Percentiles rank a stretch among this genome's conserved stretches.
phyloP scores from a whole-genome alignment of 2,329 filamentous ascomycete genomes.

The Paraconiothyrium brasiliense region DNA sequence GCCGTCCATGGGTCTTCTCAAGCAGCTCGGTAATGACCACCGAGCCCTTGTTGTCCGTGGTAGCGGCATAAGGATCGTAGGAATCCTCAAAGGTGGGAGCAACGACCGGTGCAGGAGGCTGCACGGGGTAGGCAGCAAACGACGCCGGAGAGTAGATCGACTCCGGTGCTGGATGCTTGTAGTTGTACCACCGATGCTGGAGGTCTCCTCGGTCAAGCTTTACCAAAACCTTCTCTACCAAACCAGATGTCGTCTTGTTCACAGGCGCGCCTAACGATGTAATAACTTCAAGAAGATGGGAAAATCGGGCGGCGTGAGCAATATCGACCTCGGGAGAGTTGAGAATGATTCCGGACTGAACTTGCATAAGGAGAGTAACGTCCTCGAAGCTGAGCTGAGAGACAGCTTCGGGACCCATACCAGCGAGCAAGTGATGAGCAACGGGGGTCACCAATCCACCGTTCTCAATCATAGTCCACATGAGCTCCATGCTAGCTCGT shows the following conservation, averaged over 20 bases:
- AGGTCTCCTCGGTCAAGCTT: slow-evolving; percentile 62
- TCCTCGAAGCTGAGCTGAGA: slow-evolving; percentile 62
- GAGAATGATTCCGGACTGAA: slow-evolving; percentile 64
- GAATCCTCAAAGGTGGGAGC: slow-evolving; percentile 77
- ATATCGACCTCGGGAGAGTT: slow-evolving; percentile 60
- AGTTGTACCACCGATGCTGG: slow-evolving; percentile 66
- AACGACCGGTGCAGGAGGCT: slow-evolving; percentile 62
- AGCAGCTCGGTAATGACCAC: slow-evolving; percentile 89
- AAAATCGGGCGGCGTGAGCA: slow-evolving; percentile 68
- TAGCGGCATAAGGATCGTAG: slow-evolving; percentile 89
- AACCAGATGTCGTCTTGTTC: slow-evolving; percentile 63
- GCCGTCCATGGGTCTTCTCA: slow-evolving; percentile 79
- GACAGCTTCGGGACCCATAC: slow-evolving; percentile 68
- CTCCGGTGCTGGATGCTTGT: slow-evolving; percentile 59
- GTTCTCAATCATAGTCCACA: slow-evolving; percentile 73
- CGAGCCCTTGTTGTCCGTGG: slow-evolving; percentile 92
- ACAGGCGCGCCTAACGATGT: slow-evolving; percentile 62
- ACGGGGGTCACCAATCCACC: slow-evolving; percentile 68
- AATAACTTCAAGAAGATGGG: slow-evolving; percentile 68
- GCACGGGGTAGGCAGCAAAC: slow-evolving; percentile 59
- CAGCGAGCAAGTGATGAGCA: slow-evolving; percentile 68
- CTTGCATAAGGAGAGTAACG: slow-evolving; percentile 68
- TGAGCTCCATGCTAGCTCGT: slow-evolving; percentile 65
- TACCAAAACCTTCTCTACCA: slow-evolving; percentile 67
- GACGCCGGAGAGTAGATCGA: slow-evolving; percentile 58